These are phyloP conservation scores for Austroboletus olivaceoglutinosus DNA, from an alignment of 1,284 basidiomycete species.

Conservation along the genomic window DNA sequence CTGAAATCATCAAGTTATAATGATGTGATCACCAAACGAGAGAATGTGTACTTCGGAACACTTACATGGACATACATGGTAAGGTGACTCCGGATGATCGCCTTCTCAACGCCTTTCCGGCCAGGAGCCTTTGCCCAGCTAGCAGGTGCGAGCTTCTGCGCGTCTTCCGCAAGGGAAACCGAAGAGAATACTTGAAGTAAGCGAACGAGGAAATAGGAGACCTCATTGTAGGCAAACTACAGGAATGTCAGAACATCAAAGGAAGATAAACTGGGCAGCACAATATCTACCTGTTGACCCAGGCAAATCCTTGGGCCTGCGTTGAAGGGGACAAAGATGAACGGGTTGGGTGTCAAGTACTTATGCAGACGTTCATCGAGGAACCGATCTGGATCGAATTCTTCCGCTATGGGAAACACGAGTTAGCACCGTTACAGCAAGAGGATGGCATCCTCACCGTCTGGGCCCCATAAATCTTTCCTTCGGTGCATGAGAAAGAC, in stretches of 20 bases:
- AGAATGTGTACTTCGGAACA: background rate
- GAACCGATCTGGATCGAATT: slow-evolving; percentile 42
- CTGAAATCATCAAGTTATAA: slow-evolving; percentile 1
- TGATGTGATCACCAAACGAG: background rate
- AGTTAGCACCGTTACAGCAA: background rate
- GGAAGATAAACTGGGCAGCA: background rate
- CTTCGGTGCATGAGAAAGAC: slow-evolving; percentile 37
- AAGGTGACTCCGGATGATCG: slow-evolving; percentile 41
- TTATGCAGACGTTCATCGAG: slow-evolving; percentile 34
- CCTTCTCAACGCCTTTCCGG: slow-evolving; percentile 31
- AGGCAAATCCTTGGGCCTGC: slow-evolving; percentile 49
- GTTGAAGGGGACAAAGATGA: slow-evolving; percentile 40
- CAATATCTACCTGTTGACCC: slow-evolving; percentile 41
- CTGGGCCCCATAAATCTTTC: slow-evolving; percentile 40
- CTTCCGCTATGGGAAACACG: slow-evolving; percentile 23
- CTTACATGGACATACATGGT: slow-evolving; percentile 49
- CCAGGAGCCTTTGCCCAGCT: slow-evolving; percentile 26
- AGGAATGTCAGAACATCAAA: background rate
- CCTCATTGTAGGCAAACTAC: slow-evolving; percentile 45
- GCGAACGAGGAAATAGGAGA: slow-evolving; percentile 41
- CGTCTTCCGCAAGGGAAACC: slow-evolving; percentile 36
- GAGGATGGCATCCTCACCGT: slow-evolving; percentile 22
- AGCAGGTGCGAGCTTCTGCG: slow-evolving; percentile 36
- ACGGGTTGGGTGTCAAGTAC: slow-evolving; percentile 35
- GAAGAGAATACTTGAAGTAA: slow-evolving; percentile 40